These are phyloP conservation scores for Aspergillus felis DNA, from an alignment of 2,329 filamentous ascomycete genomes.

Conservation along the genomic window DNA sequence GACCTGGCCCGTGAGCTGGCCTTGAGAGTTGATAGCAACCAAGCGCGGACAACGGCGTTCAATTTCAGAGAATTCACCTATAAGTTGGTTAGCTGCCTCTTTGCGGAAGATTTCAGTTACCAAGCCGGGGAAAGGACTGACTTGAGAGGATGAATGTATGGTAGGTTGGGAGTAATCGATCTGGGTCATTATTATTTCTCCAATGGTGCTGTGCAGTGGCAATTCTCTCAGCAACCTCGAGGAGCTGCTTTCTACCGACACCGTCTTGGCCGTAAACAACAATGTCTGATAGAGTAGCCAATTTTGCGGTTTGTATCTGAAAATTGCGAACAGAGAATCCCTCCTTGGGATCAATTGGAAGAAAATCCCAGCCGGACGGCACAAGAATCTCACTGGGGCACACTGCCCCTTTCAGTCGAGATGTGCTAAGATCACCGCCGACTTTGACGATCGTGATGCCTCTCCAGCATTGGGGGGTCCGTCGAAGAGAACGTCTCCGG, in stretches of 20 bases:
- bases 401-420: conserved; percentile 83
- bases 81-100: conserved; percentile 33
- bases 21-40: conserved; percentile 69
- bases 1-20: conserved; percentile 69
- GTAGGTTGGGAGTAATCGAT: conserved; percentile 60
- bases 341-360: conserved; percentile 79
- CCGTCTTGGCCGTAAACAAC: conserved; percentile 80
- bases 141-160: conserved; percentile 77
- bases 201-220: conserved; percentile 73
- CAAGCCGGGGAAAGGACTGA: conserved; percentile 31
- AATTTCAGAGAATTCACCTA: conserved; percentile 64
- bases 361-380: conserved; percentile 57
- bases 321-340: conserved; percentile 97
- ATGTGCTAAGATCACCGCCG: conserved; percentile 68
- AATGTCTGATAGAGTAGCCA: conserved; percentile 84
- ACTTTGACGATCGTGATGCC: conserved; percentile 84
- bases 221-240: conserved; percentile 61
- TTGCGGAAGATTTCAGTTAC: conserved; percentile 6
- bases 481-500: conserved; percentile 66
- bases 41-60: conserved; percentile 67
- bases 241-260: conserved; percentile 58
- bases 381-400: conserved; percentile 75
- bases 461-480: conserved; percentile 71
- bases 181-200: conserved; percentile 60
- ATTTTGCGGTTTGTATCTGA: conserved; percentile 88